Base-by-base conservation (phyloP, 305 asterid species). In the Fraxinus sp. region DNA sequence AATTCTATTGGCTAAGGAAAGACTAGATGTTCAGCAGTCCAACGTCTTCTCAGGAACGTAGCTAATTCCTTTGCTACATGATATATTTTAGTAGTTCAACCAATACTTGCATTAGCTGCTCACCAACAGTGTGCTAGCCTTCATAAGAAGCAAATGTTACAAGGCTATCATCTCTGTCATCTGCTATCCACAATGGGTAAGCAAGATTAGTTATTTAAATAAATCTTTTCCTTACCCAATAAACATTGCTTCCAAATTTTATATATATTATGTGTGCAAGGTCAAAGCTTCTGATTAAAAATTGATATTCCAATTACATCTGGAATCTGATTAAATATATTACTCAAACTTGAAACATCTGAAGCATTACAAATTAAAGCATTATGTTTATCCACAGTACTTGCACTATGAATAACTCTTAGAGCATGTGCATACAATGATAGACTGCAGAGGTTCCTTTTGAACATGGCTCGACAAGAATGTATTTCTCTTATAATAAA, bases 321-420 rank as follows among this genome's bases (percentile, higher is more conserved):
- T 9, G 16, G n/a, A 64, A 9, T 62, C 6, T 14, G 73, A 22
- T 28, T 64, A 7, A 28, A 57, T 24, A 24, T 9, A 64, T 64
- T 64, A 22, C 73, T 64, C 73, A 64, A 64, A 64, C 73, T 64
- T 64, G n/a, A 64, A 64, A 24, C 73, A 64, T 64, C 73, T 64
- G 16, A 64, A 64, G 32, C 33, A 24, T 64, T 5, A 64, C 33
- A 64, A 22, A 59, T 7, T 20, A 59, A 26, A 24, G 39, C 39
- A 70, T 30, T 70, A 70, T 30, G 39, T 26, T 68, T 70, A n/a
- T 70, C 75, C 75, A 26, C 39, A 30, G 7, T 70, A 70, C 39
- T 70, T 28, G 39, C 75, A 26, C 75, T 30, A 5, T 70, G 20
- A 68, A 30, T 30, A 10, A 30, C 74, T 18, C 36, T 26, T 3